Percentiles rank a stretch among this genome's conserved stretches.
phyloP scores from a whole-genome alignment of 73 alveolate species.

The Tetrahymena borealis region DNA sequence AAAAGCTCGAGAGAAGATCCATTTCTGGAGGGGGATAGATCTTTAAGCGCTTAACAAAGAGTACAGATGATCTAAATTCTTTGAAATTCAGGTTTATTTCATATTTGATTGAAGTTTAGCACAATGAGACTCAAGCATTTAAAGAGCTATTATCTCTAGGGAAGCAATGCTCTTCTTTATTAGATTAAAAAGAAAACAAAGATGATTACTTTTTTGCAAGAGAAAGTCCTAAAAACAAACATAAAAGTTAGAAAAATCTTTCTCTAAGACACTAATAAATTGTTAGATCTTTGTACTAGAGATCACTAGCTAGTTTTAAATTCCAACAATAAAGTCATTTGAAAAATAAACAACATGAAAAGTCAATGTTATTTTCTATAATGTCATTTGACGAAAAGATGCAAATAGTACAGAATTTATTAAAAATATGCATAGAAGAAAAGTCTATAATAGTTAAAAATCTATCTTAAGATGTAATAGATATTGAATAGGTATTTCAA shows the following conservation, averaged over 20 bases:
- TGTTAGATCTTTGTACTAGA: neutral
- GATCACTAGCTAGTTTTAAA: neutral
- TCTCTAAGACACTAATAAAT: neutral
- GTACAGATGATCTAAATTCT: neutral
- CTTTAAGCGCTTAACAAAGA: neutral
- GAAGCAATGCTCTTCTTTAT: neutral
- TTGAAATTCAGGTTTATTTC: neutral
- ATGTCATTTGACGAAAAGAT: neutral
- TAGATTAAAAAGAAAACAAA: neutral
- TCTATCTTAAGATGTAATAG: neutral
- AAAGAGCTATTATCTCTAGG: neutral
- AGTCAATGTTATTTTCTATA: neutral
- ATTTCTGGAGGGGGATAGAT: neutral
- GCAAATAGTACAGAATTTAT: neutral
- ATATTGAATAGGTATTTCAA: neutral
- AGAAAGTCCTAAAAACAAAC: neutral
- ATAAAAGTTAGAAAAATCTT: neutral
- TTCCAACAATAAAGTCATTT: neutral
- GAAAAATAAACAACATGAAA: neutral
- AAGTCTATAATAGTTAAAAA: neutral
- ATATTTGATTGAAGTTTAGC: neutral
- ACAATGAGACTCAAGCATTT: neutral
- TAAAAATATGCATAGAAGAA: neutral
- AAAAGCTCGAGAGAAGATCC: neutral
- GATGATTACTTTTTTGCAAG: neutral